Evolutionary conservation across 352 stramenopile genomes (phyloP).

Genomic region (Phytopythium litorale): DNA sequence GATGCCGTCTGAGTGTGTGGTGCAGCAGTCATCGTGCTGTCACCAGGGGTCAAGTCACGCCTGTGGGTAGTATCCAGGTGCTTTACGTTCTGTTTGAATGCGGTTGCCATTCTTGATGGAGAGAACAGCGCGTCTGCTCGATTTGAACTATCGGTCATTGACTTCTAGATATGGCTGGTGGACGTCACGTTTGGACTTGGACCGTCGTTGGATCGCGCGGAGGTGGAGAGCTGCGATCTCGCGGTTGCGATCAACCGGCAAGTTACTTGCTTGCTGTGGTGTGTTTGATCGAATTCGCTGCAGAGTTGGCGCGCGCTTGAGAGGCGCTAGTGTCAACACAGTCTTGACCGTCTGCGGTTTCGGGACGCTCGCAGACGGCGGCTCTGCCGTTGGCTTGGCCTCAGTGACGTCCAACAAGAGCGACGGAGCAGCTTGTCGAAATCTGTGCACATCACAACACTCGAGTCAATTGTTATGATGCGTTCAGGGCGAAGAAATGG

Average conservation of each 20-base stretch:
- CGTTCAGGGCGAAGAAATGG: background rate
- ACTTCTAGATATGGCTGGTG: conserved; percentile 27
- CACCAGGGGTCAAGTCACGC: background rate
- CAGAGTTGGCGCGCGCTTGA: conserved; percentile 12
- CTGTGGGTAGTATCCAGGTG: background rate
- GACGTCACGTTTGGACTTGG: conserved; percentile 28
- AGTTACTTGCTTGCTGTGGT: conserved; percentile 2
- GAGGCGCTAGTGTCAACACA: conserved; percentile 8
- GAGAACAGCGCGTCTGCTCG: background rate
- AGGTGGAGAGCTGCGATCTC: conserved; percentile 60
- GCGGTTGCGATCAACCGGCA: conserved; percentile 49
- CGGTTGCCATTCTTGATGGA: background rate
- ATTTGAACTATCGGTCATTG: conserved; percentile 18
- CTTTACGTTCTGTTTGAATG: background rate
- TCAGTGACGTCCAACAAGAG: background rate
- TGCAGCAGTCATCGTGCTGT: background rate
- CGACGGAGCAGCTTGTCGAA: background rate
- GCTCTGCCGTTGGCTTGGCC: background rate
- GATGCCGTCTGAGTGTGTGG: conserved; percentile 22
- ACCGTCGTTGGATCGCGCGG: conserved; percentile 49
- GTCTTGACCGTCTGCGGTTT: conserved; percentile 12
- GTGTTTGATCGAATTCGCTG: conserved; percentile 11
- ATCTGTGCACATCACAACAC: background rate
- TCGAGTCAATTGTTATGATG: background rate
- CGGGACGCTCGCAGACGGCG: conserved; percentile 2